Evolutionary conservation across 257 asterid species (phyloP).

Genomic region (Solanum clarkiae): DNA sequence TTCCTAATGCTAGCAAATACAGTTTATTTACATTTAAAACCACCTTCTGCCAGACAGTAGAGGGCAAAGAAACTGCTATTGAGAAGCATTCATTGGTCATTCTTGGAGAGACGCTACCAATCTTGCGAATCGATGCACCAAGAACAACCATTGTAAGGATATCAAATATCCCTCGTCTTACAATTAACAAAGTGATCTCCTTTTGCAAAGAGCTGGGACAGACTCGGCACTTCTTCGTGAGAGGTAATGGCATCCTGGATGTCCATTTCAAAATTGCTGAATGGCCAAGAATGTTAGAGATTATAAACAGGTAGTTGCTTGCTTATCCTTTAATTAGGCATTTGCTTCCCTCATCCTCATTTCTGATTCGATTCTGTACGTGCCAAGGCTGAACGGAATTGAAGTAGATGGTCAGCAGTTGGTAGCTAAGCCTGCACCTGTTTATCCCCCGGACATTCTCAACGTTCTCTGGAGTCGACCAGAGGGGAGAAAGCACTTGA

Average conservation of each 20-base stretch:
- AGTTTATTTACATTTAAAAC: not conserved
- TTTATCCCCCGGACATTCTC: constrained; percentile 34
- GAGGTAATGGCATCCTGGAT: constrained; percentile 7
- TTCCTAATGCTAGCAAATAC: not conserved
- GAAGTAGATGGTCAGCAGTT: constrained; percentile 19
- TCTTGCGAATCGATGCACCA: constrained; percentile 50
- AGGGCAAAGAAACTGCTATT: constrained; percentile 49
- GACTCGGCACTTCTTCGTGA: fast-evolving
- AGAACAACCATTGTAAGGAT: constrained; percentile 47
- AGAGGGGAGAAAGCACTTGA: constrained; percentile 26
- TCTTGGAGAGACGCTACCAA: constrained; percentile 25
- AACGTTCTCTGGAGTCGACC: constrained; percentile 42
- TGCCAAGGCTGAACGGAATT: constrained; percentile 27
- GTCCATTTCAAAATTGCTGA: constrained; percentile 31
- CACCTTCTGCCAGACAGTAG: constrained; percentile 34
- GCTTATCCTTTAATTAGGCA: not conserved
- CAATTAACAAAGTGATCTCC: not conserved
- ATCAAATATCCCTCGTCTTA: not conserved
- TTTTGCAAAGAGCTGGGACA: constrained; percentile 27
- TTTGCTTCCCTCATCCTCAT: not conserved
- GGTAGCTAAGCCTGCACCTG: constrained; percentile 49
- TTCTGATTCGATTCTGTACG: constrained; percentile 1
- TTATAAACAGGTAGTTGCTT: constrained; percentile 39
- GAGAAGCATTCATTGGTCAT: constrained; percentile 27
- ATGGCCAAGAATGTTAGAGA: constrained; percentile 57